Base-by-base conservation (phyloP, 2,329 filamentous ascomycete species). In the Cytospora schulzeri region DNA sequence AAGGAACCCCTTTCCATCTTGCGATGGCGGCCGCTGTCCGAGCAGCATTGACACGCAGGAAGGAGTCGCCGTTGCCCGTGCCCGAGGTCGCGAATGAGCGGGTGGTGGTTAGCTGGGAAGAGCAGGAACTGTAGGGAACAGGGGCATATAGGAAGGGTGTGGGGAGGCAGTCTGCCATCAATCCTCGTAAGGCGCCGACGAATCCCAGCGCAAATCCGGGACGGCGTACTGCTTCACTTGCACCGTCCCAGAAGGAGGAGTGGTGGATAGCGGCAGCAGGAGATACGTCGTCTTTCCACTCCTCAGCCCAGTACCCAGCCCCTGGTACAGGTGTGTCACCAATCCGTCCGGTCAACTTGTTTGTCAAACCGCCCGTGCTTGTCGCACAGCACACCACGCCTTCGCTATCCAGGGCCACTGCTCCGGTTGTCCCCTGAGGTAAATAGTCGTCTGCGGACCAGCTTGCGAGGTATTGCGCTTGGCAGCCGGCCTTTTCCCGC, bases 31-130 rank as follows among this genome's bases (percentile, higher is more conserved):
- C 89, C 0, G 89, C 87, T 0, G 91, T 93, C 35, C 91, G 86
- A 0, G 85, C 86, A 1, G 92, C 92, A 17, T 82, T 85, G 2
- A 87, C 79, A 4, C 92, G 87, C 19, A 96, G 81, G 74, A 96
- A 97, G 0, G 91, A 92, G 76, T 97, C 93, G 0, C 93, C 93
- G 70, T 97, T 96, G 0, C 93, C 93, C 0, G 92, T 94, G 0
- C 91, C 91, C 0, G 91, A 94, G 12, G 92, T 79, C 0, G 83
- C 91, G 8, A 84, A 72, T 0, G 81, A 80, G 6, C 72, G 85
- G 0, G 76, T 80, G 7, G 76, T 78, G 11, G 63, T 68, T 45
- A 69, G 6, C 12, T 57, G 60, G 3, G 52, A n/a, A 8, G 33
- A 8, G 15, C 5, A 4, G 7, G 19, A 9, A 54, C 26, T 9